These are phyloP conservation scores for Colletotrichum spinosum DNA, from an alignment of 2,329 filamentous ascomycete genomes.

Conservation along the genomic window DNA sequence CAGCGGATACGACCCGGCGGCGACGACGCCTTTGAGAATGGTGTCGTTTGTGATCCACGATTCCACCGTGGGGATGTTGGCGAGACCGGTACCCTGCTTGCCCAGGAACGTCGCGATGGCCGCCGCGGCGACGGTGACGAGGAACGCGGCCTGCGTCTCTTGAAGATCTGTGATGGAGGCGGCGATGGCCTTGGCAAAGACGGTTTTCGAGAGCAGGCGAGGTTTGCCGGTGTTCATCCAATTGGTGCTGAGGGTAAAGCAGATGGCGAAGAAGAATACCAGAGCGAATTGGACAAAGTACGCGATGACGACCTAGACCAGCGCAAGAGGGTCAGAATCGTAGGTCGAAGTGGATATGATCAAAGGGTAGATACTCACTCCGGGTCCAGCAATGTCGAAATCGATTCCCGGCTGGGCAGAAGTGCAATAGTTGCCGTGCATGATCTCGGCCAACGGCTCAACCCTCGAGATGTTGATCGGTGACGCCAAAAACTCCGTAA, in stretches of 20 bases:
- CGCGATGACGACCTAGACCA: neutral
- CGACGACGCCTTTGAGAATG: neutral
- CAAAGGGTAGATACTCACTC: neutral
- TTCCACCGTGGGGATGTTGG: neutral
- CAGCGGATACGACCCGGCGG: conserved; percentile 4
- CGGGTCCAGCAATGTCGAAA: neutral
- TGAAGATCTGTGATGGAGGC: neutral
- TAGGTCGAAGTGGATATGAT: too few species aligned
- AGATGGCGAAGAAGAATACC: conserved; percentile 1
- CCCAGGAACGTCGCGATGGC: neutral
- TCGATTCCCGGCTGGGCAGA: neutral
- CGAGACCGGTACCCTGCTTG: neutral
- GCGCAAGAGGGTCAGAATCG: neutral
- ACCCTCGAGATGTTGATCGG: neutral
- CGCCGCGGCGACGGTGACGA: neutral
- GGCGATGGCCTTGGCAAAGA: neutral
- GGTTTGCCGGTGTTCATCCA: neutral
- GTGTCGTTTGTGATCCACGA: conserved; percentile 3
- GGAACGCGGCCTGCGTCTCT: conserved; percentile 1
- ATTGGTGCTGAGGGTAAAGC: neutral
- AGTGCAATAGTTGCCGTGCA: neutral
- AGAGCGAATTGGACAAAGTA: conserved; percentile 2
- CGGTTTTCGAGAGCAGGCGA: neutral
- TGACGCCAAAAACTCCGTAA: neutral
- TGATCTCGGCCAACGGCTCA: neutral